Evolutionary conservation across 2,329 filamentous ascomycete species (phyloP).

Genomic region (Xylaria sp.): DNA sequence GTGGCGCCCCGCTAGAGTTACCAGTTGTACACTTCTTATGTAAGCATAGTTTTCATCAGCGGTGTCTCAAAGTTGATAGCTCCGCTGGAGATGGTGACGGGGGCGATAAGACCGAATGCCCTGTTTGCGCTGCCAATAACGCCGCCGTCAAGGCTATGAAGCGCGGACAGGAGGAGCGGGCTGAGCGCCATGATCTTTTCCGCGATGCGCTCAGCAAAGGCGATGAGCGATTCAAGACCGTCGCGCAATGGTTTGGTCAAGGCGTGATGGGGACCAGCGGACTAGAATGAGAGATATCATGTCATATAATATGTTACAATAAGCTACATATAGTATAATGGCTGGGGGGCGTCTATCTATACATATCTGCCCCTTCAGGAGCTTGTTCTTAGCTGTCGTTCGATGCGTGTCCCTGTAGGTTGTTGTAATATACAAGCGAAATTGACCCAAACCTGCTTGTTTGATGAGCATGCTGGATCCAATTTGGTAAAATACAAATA

Average conservation of each 20-base stretch:
- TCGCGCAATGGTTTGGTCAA: slow-evolving; percentile 93
- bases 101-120: slow-evolving; percentile 76
- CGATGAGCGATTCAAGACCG: slow-evolving; percentile 83
- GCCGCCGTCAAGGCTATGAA: slow-evolving; percentile 88
- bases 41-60: slow-evolving; percentile 95
- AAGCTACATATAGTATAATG: slow-evolving; percentile 3
- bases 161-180: slow-evolving; percentile 83
- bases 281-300: slow-evolving; percentile 22
- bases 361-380: not conserved
- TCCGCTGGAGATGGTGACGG: slow-evolving; percentile 42
- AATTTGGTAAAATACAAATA: not conserved
- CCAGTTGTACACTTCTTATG: slow-evolving; percentile 95
- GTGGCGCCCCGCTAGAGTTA: slow-evolving; percentile 77
- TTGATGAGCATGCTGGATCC: not conserved
- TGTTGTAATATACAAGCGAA: not conserved
- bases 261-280: slow-evolving; percentile 72
- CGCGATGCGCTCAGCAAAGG: slow-evolving; percentile 75
- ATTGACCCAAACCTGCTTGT: not conserved
- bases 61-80: slow-evolving; percentile 69
- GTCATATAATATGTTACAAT: slow-evolving; percentile 7
- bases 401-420: not conserved
- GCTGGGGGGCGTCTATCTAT: slow-evolving; percentile 13
- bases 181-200: slow-evolving; percentile 88
- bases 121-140: slow-evolving; percentile 82
- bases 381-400: not conserved